Conservation (phyloP, 352 stramenopile species). For the Globisporangium spiculum region DNA sequence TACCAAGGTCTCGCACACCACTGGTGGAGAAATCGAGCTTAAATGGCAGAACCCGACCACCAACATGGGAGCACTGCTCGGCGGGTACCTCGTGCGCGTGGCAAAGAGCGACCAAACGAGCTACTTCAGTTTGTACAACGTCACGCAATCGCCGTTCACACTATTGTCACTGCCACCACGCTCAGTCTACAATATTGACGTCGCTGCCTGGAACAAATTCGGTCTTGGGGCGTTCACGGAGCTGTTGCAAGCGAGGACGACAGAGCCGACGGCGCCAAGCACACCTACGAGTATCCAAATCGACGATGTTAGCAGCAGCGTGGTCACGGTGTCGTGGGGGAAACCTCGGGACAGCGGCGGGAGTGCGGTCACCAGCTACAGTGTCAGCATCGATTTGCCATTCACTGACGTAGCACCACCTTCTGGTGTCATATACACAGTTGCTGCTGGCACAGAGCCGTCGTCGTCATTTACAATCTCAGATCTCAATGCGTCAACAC, state of each 20-base stretch:
- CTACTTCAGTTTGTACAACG: slow-evolving; percentile 45
- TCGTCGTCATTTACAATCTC: slow-evolving; percentile 15
- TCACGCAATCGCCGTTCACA: slow-evolving; percentile 28
- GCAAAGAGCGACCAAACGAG: slow-evolving; percentile 8
- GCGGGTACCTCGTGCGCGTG: slow-evolving; percentile 42
- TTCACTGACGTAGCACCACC: slow-evolving; percentile 3
- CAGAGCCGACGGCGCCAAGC: slow-evolving; percentile 24
- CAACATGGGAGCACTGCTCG: neutral
- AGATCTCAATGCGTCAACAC: slow-evolving; percentile 32
- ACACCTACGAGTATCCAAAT: slow-evolving; percentile 20
- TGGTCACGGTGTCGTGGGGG: slow-evolving; percentile 34
- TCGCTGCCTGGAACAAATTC: slow-evolving; percentile 50
- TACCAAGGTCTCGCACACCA: slow-evolving; percentile 22
- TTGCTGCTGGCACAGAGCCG: neutral
- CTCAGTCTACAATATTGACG: slow-evolving; percentile 32
- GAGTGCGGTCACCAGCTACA: slow-evolving; percentile 23
- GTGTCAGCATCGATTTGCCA: slow-evolving; percentile 14
- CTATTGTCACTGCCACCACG: slow-evolving; percentile 33
- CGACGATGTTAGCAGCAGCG: slow-evolving; percentile 15
- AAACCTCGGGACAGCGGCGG: slow-evolving; percentile 38
- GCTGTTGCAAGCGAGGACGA: slow-evolving; percentile 28
- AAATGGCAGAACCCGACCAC: slow-evolving; percentile 21
- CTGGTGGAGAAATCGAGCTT: slow-evolving; percentile 49
- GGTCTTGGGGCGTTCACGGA: slow-evolving; percentile 36
- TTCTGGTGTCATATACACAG: neutral